Conservation (phyloP, 306 rosid genomes). For the Fagus sylvatica region DNA sequence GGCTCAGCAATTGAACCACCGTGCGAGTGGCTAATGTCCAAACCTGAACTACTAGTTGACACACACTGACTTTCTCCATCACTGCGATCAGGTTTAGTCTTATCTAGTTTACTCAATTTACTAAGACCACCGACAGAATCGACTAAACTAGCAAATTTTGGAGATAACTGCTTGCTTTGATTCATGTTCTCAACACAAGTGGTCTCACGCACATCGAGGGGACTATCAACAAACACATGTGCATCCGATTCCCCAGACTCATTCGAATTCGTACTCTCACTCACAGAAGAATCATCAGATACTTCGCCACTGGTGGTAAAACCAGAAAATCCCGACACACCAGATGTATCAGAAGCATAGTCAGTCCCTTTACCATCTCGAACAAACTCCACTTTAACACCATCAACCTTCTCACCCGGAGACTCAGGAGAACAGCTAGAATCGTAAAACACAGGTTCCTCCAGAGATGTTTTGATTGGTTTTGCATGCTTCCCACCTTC, state of each 20-base stretch:
- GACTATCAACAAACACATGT: constrained; percentile 38
- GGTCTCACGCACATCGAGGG: constrained; percentile 41
- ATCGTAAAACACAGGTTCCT: constrained; percentile 30
- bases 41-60: constrained; percentile 33
- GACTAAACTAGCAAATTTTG: constrained; percentile 78
- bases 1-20: constrained; percentile 42
- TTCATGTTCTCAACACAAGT: constrained; percentile 28
- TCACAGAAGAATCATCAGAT: constrained; percentile 74
- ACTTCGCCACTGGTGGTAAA: constrained; percentile 46
- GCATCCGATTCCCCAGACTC: constrained; percentile 64
- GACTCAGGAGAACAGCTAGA: constrained; percentile 30
- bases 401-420: constrained; percentile 42
- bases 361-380: constrained; percentile 37
- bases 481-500: constrained; percentile 18
- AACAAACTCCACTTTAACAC: constrained; percentile 40
- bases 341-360: constrained; percentile 55
- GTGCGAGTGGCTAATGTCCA: constrained; percentile 3
- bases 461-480: constrained; percentile 21
- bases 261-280: constrained; percentile 60
- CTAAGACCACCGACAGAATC: constrained; percentile 54
- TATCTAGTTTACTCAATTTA: constrained; percentile 38
- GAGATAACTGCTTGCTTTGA: constrained; percentile 57
- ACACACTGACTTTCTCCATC: constrained; percentile 33
- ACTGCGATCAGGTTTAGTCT: constrained; percentile 30
- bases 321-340: constrained; percentile 73